A percentile compares a stretch with the other conserved stretches of the same genome.
Evolutionary conservation across 2,329 filamentous ascomycete species (phyloP).

Genomic region (Talaromyces funiculosus): DNA sequence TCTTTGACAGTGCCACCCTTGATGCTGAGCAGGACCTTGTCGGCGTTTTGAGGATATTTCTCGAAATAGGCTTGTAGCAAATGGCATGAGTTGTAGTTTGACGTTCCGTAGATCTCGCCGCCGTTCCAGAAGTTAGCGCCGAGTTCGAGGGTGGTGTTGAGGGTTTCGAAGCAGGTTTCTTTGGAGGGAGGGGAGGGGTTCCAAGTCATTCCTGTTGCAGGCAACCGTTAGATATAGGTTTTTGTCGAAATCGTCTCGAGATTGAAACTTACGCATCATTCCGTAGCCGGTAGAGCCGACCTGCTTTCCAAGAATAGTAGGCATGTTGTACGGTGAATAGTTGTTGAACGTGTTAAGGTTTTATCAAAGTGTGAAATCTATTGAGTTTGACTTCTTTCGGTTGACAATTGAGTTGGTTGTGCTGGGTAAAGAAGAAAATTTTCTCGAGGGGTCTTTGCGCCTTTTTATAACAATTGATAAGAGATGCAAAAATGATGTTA

Average conservation of each 20-base stretch:
- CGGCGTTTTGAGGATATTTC: constrained; percentile 58
- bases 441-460: background rate
- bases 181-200: constrained; percentile 13
- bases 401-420: background rate
- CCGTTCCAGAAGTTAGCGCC: constrained; percentile 56
- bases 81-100: constrained; percentile 54
- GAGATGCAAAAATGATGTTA: background rate
- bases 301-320: constrained; percentile 16
- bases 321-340: constrained; percentile 13
- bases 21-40: constrained; percentile 56
- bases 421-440: background rate
- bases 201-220: constrained; percentile 16
- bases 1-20: constrained; percentile 49
- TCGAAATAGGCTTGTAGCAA: constrained; percentile 59
- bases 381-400: background rate
- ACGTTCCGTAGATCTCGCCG: constrained; percentile 59
- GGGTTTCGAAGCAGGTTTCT: constrained; percentile 16
- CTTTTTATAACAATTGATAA: background rate
- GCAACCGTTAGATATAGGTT: background rate
- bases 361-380: background rate
- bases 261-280: constrained; percentile 15
- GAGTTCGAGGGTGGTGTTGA: constrained; percentile 49
- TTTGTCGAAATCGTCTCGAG: background rate
- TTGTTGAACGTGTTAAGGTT: background rate
- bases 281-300: constrained; percentile 18